Conservation (phyloP, 805 yeast genomes). For the Nakazawaea ambrosiae region DNA sequence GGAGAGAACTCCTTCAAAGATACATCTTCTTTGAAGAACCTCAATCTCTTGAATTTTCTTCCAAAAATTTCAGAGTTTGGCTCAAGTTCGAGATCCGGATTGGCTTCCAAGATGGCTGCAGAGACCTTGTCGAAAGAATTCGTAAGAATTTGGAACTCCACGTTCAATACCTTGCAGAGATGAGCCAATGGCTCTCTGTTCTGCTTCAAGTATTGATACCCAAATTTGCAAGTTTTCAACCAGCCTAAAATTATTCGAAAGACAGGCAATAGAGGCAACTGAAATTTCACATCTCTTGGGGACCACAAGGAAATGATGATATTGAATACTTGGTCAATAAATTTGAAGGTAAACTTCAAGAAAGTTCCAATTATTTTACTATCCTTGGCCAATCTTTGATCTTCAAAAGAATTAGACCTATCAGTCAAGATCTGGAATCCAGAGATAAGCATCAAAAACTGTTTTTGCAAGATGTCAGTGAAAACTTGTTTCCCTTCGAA, state of each 20-base stretch:
- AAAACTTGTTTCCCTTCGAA: constrained; percentile 23
- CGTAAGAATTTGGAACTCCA: constrained; percentile 12
- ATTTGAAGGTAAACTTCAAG: constrained; percentile 35
- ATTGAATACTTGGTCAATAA: constrained; percentile 25
- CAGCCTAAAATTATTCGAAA: constrained; percentile 49
- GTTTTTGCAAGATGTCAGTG: constrained; percentile 28
- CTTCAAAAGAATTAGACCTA: constrained; percentile 6
- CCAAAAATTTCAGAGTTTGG: constrained; percentile 11
- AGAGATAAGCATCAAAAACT: constrained; percentile 29
- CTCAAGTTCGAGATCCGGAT: constrained; percentile 3
- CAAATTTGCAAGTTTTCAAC: constrained; percentile 44
- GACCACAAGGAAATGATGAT: constrained; percentile 17
- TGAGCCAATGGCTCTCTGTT: not conserved
- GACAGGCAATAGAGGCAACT: constrained; percentile 24
- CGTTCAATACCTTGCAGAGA: constrained; percentile 3
- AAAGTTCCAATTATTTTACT: constrained; percentile 21
- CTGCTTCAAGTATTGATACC: constrained; percentile 21
- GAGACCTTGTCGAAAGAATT: constrained; percentile 4
- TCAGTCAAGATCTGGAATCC: constrained; percentile 28
- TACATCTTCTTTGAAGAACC: constrained; percentile 61
- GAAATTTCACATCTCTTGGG: constrained; percentile 11
- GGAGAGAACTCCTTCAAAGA: constrained; percentile 52
- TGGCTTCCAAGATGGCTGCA: constrained; percentile 7
- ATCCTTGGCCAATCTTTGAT: constrained; percentile 15
- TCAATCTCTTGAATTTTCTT: constrained; percentile 37